Conservation (phyloP, 306 rosid genomes). For the Pachyrhizus erosus region DNA sequence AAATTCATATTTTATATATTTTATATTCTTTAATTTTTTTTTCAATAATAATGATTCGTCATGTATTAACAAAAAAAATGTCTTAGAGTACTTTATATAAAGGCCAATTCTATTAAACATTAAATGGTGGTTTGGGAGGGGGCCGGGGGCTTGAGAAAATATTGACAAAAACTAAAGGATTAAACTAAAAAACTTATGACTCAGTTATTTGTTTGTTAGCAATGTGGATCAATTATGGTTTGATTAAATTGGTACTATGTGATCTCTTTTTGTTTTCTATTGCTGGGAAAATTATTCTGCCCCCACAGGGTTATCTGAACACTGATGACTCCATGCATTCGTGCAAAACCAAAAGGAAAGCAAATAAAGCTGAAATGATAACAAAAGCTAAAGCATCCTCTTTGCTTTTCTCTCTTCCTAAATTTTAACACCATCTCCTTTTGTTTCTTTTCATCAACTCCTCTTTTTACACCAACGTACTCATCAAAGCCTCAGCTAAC, state of each 20-base stretch:
- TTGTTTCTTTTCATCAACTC: constrained; percentile 47
- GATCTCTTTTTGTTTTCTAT: constrained; percentile 60
- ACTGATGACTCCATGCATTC: constrained; percentile 48
- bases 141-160: background rate
- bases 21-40: background rate
- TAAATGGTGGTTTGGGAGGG: background rate
- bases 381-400: constrained; percentile 49
- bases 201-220: constrained; percentile 33
- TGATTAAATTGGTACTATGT: constrained; percentile 12
- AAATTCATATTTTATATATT: too few species aligned
- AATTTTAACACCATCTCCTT: constrained; percentile 49
- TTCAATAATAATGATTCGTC: background rate
- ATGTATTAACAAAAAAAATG: background rate
- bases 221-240: constrained; percentile 35
- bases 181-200: background rate
- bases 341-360: constrained; percentile 55
- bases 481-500: constrained; percentile 36
- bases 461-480: constrained; percentile 42
- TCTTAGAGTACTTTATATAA: background rate
- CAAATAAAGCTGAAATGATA: constrained; percentile 43
- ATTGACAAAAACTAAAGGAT: background rate
- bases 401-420: constrained; percentile 42
- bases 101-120: background rate
- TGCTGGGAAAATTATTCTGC: constrained; percentile 36
- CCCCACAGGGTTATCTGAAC: constrained; percentile 48